phyloP scores from a whole-genome alignment of 2,329 filamentous ascomycete genomes.

The Stachybotrys echinatus region DNA sequence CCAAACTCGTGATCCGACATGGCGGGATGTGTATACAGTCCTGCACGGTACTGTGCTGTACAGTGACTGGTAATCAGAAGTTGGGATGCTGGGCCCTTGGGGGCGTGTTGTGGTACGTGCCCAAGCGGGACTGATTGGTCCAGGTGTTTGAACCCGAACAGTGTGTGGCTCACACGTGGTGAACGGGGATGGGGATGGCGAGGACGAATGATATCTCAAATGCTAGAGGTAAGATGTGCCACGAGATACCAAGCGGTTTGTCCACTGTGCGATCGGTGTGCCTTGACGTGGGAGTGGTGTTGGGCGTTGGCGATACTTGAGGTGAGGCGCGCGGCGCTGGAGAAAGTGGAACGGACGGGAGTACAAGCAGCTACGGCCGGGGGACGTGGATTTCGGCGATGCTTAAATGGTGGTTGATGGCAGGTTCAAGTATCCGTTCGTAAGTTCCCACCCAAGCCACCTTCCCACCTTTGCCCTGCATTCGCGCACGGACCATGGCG shows the following conservation, averaged over 20 bases:
- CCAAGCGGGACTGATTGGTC: neutral
- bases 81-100: neutral
- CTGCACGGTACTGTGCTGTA: neutral
- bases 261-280: too few species aligned
- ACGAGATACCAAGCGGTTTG: too few species aligned
- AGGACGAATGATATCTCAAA: too few species aligned
- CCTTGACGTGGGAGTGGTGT: too few species aligned
- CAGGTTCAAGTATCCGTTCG: neutral
- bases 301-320: too few species aligned
- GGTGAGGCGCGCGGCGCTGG: neutral
- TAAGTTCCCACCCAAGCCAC: neutral
- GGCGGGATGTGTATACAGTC: too few species aligned
- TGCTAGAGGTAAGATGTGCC: too few species aligned
- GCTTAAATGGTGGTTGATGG: neutral
- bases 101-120: neutral
- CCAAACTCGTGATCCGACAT: slow-evolving; percentile 66
- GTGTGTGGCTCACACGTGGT: too few species aligned
- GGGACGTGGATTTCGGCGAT: neutral
- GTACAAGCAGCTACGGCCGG: neutral
- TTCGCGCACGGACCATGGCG: neutral
- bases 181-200: too few species aligned
- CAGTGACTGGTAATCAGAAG: neutral
- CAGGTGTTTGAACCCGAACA: too few species aligned
- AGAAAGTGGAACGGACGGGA: neutral
- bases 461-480: too few species aligned